Conservation (phyloP, 192 early-diverging fungal species). For the Coemansia umbellata region DNA sequence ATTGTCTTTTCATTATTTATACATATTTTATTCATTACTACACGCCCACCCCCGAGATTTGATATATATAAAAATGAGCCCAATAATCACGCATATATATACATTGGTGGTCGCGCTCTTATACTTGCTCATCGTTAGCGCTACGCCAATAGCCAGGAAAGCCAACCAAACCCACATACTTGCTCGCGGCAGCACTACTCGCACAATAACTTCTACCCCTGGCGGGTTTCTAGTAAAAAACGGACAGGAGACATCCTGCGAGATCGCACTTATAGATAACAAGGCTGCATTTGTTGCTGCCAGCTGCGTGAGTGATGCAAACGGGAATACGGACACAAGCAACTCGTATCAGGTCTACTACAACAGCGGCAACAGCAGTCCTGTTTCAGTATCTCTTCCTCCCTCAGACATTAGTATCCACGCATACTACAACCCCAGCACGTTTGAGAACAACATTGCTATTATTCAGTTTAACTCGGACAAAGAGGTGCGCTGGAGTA, state of each 20-base stretch:
- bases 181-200: neutral
- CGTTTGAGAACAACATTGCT: conserved; percentile 40
- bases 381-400: neutral
- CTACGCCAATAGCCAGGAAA: neutral
- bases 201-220: neutral
- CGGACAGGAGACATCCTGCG: conserved; percentile 31
- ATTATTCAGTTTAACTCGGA: conserved; percentile 7
- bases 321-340: conserved; percentile 6
- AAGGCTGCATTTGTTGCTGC: conserved; percentile 34
- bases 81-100: no score
- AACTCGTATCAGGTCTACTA: conserved; percentile 16
- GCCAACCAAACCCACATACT: no score
- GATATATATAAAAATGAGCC: no score
- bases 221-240: conserved; percentile 29
- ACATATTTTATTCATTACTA: no score
- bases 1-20: no score
- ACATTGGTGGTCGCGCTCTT: neutral
- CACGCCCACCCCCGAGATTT: no score
- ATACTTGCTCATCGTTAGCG: neutral
- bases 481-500: conserved; percentile 7
- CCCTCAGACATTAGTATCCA: conserved; percentile 17
- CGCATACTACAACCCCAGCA: conserved; percentile 10
- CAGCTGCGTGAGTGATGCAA: conserved; percentile 21
- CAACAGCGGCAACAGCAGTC: neutral
- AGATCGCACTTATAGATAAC: conserved; percentile 37